A percentile compares a stretch with the other conserved stretches of the same genome.
Evolutionary conservation across 2,329 filamentous ascomycete species (phyloP).

Genomic region (Sphaerulina musiva): DNA sequence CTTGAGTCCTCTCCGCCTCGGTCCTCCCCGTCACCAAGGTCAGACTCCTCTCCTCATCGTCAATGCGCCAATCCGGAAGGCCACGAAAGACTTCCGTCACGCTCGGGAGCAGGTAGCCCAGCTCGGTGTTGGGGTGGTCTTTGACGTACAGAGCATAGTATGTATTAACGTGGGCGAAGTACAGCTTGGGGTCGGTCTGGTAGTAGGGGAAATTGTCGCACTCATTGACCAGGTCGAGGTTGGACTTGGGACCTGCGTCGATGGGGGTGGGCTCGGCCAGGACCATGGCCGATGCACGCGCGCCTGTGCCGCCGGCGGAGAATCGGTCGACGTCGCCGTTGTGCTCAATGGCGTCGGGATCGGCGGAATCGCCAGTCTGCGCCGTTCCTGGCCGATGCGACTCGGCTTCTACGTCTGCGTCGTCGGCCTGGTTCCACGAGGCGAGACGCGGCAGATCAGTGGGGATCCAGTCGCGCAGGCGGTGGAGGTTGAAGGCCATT

Average conservation of each 20-base stretch:
- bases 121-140: conserved; percentile 52
- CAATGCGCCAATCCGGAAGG: conserved; percentile 55
- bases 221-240: conserved; percentile 51
- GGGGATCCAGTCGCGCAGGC: conserved; percentile 29
- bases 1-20: conserved; percentile 56
- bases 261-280: conserved; percentile 30
- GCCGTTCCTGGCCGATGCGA: conserved; percentile 14
- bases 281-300: conserved; percentile 3
- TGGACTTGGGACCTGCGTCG: conserved; percentile 35
- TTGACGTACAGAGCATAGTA: conserved; percentile 63
- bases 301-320: not conserved
- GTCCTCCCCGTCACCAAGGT: conserved; percentile 51
- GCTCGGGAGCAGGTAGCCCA: conserved; percentile 56
- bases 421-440: conserved; percentile 21
- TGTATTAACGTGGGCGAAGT: conserved; percentile 41
- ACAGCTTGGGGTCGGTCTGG: conserved; percentile 51
- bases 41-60: conserved; percentile 56
- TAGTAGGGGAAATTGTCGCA: conserved; percentile 69
- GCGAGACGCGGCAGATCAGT: conserved; percentile 29
- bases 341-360: conserved; percentile 19
- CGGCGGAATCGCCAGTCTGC: conserved; percentile 15
- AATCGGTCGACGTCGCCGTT: conserved; percentile 8
- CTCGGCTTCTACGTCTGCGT: conserved; percentile 17
- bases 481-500: conserved; percentile 30
- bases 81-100: conserved; percentile 54